phyloP scores from a whole-genome alignment of 202 grass and related monocot species.

The Musa balbisiana region DNA sequence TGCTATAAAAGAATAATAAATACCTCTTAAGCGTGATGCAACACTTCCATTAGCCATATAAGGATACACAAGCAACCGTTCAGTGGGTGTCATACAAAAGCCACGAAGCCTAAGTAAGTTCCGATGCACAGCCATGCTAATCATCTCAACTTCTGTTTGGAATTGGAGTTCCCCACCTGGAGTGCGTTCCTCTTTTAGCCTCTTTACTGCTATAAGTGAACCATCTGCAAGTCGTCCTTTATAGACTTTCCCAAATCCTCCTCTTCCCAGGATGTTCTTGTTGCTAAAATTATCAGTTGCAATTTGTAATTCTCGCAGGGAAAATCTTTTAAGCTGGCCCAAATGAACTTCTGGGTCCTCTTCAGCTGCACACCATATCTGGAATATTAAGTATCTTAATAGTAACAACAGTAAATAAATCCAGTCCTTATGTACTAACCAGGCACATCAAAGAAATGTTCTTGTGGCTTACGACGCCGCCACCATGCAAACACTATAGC shows the following conservation, averaged over 20 bases:
- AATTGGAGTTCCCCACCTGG: slow-evolving; percentile 96
- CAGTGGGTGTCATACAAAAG: slow-evolving; percentile 98
- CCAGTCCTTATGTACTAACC: slow-evolving; percentile 32
- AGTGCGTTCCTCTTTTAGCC: slow-evolving; percentile 92
- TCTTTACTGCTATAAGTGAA: slow-evolving; percentile 92
- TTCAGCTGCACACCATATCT: slow-evolving; percentile 49
- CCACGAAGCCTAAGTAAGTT: slow-evolving; percentile 84
- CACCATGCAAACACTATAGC: slow-evolving; percentile 94
- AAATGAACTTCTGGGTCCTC: slow-evolving; percentile 96
- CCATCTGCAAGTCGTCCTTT: slow-evolving; percentile 93
- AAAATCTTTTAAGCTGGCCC: slow-evolving; percentile 98
- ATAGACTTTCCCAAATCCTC: slow-evolving; percentile 98
- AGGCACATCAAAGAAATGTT: slow-evolving; percentile 97
- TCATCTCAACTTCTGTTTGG: slow-evolving; percentile 99
- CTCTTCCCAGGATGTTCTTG: slow-evolving; percentile 94
- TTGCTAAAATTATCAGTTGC: slow-evolving; percentile 89
- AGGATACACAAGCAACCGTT: slow-evolving; percentile 96
- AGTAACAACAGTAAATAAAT: not conserved
- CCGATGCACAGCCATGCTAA: slow-evolving; percentile 95
- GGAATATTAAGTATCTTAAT: not conserved
- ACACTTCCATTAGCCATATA: slow-evolving; percentile 99
- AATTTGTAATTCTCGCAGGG: slow-evolving; percentile 87
- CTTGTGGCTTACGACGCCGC: slow-evolving; percentile 83
- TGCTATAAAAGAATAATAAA: not conserved
- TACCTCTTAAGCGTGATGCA: slow-evolving; percentile 93